A percentile compares a stretch with the other conserved stretches of the same genome.
Conservation (phyloP, 306 rosid species). For the Ziziphus jujuba region DNA sequence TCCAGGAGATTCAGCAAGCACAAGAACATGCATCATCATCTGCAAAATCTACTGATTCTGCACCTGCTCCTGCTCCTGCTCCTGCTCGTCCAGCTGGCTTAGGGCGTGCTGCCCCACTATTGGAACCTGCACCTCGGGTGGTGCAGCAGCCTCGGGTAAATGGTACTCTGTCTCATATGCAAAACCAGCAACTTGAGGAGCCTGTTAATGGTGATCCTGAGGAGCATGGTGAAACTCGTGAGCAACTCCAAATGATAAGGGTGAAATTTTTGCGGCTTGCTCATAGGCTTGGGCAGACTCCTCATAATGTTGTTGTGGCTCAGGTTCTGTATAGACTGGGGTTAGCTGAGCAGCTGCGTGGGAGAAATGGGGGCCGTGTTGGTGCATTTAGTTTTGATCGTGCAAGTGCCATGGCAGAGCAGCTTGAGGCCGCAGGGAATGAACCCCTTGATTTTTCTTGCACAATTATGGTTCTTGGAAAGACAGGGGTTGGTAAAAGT, state of each 20-base stretch:
- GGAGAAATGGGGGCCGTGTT: conserved; percentile 95
- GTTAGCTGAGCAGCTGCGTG: conserved; percentile 93
- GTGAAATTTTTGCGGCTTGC: conserved; percentile 92
- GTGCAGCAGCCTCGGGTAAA: conserved; percentile 80
- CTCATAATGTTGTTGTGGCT: conserved; percentile 99
- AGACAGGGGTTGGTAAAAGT: conserved; percentile 96
- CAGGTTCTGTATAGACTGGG: conserved; percentile 96
- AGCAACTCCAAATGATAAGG: conserved; percentile 94
- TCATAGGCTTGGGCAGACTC: conserved; percentile 95
- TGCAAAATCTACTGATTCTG: conserved; percentile 46
- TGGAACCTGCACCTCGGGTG: conserved; percentile 70
- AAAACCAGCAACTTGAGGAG: conserved; percentile 76
- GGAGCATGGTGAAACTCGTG: conserved; percentile 95
- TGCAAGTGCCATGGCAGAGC: conserved; percentile 99
- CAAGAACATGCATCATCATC: conserved; percentile 40
- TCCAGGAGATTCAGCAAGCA: conserved; percentile 33
- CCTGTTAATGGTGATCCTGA: conserved; percentile 68
- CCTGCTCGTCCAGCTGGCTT: conserved; percentile 87
- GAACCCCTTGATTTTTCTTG: conserved; percentile 96
- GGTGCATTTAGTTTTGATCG: conserved; percentile 98
- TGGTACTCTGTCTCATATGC: conserved; percentile 56
- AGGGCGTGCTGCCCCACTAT: conserved; percentile 79
- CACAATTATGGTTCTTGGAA: conserved; percentile 96
- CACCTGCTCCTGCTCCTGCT: conserved; percentile 48
- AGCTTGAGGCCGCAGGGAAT: conserved; percentile 91